Evolutionary conservation across 805 yeast species (phyloP), one percentile per base, ranked within the genome.

Genomic region (Cyberlindnera maritima): DNA sequence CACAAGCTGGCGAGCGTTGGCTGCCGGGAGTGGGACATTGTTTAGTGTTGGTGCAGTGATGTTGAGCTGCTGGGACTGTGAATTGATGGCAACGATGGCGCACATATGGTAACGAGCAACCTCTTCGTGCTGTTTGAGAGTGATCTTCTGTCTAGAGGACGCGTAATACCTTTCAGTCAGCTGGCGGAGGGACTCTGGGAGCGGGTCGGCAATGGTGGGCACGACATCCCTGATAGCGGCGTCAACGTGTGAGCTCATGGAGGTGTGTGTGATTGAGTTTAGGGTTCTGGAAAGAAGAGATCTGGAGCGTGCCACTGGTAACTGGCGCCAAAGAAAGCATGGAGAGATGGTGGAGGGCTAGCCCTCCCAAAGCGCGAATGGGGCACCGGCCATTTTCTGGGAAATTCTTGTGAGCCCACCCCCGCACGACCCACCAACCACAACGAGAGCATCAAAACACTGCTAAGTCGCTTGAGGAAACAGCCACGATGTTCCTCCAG

Each of bases 21-120:
- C 62, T 1, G 70, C 69, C 13, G 82, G 86, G 3, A 83, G 63
- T 0, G 94, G 92, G 2, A 85, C 75, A 50, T 72, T 74, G 39
- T 71, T 74, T 32, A 69, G 43, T 29, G 67, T 67, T 7, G 85
- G 86, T 3, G 67, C 66, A 1, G 84, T 76, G 9, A 80, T 66
- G 3, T 71, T 63, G 36, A 77, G 66, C 31, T 64, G 64, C 11
- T 67, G 64, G 12, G 67, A 66, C 36, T 76, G 71, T 50, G 71
- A 71, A 47, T 80, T 81, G 13, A 76, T 75, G 0, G 87, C 83
- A 20, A 84, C 60, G 51, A 68, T 78, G 5, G 89, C 85, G 61
- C 89, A 81, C 12, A 86, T 61, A 60, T 85, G 91, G 46, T 74
- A 74, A 44, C 92, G 68, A 2, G 88, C 89, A 2, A 76, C 67